Evolutionary conservation across 805 yeast genomes (phyloP).

Genomic region (Kazachstania bromeliacearum): DNA sequence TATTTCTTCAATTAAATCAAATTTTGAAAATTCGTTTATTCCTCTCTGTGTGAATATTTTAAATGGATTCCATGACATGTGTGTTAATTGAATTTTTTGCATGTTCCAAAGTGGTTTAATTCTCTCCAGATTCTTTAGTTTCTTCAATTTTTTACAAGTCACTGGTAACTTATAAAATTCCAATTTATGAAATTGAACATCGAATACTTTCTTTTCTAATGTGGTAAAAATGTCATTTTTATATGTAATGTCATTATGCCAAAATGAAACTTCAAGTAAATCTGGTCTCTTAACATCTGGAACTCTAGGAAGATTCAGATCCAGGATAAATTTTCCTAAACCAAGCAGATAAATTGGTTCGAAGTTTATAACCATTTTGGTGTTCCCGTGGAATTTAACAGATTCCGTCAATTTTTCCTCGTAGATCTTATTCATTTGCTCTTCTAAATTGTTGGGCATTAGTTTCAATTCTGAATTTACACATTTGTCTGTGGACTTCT

Average conservation of each 20-base stretch:
- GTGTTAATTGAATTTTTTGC: constrained; percentile 7
- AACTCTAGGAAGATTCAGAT: neutral
- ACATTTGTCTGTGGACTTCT: too few relatives aligned
- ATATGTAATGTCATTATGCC: neutral
- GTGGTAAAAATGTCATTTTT: constrained; percentile 3
- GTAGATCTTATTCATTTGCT: too few relatives aligned
- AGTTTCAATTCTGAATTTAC: too few relatives aligned
- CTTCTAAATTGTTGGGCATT: too few relatives aligned
- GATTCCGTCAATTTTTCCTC: too few relatives aligned
- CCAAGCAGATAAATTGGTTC: too few relatives aligned
- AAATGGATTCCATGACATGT: constrained; percentile 19
- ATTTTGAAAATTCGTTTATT: neutral
- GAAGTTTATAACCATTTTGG: too few relatives aligned
- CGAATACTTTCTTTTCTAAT: constrained; percentile 7
- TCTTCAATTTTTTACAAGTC: neutral
- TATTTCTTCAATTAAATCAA: neutral
- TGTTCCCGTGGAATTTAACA: too few relatives aligned
- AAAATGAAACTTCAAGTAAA: too few relatives aligned
- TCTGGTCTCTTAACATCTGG: neutral
- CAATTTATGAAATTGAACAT: constrained; percentile 12
- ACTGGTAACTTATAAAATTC: constrained; percentile 13
- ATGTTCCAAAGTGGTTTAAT: constrained; percentile 11
- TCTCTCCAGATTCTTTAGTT: neutral
- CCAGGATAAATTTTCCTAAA: too few relatives aligned
- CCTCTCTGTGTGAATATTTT: neutral